These are phyloP conservation scores for Monilinia polystroma DNA, from an alignment of 2,329 filamentous ascomycete genomes.

Conservation along the genomic window DNA sequence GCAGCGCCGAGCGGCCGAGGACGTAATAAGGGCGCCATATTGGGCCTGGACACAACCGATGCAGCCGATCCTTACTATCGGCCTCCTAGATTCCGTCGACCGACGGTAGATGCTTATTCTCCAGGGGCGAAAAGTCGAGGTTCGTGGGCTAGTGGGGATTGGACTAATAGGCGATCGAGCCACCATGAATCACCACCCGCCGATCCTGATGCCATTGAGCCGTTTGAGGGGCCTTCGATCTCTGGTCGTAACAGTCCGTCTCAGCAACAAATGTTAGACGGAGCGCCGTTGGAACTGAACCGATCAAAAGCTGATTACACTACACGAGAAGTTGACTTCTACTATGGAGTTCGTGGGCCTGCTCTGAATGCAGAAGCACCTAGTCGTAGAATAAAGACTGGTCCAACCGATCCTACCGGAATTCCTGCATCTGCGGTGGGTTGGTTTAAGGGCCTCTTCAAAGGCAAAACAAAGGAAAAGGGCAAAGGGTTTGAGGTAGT, in stretches of 20 bases:
- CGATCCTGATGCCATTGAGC: constrained; percentile 43
- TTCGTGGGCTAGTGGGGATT: constrained; percentile 49
- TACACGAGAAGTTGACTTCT: constrained; percentile 93
- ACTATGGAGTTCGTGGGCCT: constrained; percentile 88
- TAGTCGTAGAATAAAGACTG: constrained; percentile 84
- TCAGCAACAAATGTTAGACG: constrained; percentile 42
- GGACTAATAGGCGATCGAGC: constrained; percentile 44
- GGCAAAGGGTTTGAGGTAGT: constrained; percentile 97
- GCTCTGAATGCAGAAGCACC: constrained; percentile 79
- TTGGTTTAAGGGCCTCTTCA: constrained; percentile 80
- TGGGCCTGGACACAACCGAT: constrained; percentile 51
- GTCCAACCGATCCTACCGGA: constrained; percentile 90
- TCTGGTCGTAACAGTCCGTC: constrained; percentile 50
- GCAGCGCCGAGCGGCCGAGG: constrained; percentile 32
- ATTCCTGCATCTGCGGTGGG: constrained; percentile 85
- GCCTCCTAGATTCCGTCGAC: constrained; percentile 70
- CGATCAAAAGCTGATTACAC: constrained; percentile 72
- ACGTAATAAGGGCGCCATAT: constrained; percentile 42
- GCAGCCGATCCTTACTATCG: constrained; percentile 81
- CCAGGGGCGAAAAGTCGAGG: constrained; percentile 45
- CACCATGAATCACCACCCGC: constrained; percentile 38
- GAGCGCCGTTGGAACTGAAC: constrained; percentile 31
- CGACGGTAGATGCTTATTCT: constrained; percentile 54
- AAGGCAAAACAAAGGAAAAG: constrained; percentile 88
- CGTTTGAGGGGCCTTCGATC: constrained; percentile 43